A percentile compares a stretch with the other conserved stretches of the same genome.
These are phyloP conservation scores for Leishmania aethiopica DNA, from an alignment of 208 protist species.

Conservation along the genomic window DNA sequence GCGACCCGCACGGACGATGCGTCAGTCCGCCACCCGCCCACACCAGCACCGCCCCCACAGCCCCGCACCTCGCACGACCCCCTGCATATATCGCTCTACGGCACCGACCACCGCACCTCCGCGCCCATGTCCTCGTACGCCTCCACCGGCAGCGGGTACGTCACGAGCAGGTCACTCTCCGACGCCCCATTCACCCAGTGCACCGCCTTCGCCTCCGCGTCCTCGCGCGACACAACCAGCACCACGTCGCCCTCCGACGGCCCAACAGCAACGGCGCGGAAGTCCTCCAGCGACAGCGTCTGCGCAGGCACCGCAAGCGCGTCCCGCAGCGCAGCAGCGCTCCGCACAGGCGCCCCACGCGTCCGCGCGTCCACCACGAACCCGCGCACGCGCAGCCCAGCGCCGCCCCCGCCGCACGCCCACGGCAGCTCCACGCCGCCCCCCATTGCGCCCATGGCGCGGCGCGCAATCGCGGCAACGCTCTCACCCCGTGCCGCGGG, in stretches of 20 bases:
- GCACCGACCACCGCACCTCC: slow-evolving; percentile 23
- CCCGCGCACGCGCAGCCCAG: slow-evolving; percentile 31
- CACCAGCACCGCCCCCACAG: background rate
- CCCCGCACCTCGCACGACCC: slow-evolving; percentile 14
- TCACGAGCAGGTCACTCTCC: slow-evolving; percentile 54
- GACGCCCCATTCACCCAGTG: slow-evolving; percentile 53
- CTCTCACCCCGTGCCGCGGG: background rate
- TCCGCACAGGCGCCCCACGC: slow-evolving; percentile 3
- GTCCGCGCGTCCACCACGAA: slow-evolving; percentile 39
- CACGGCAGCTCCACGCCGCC: slow-evolving; percentile 19
- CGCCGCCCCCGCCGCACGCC: slow-evolving; percentile 17
- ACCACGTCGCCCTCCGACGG: slow-evolving; percentile 23
- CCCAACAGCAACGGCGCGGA: slow-evolving; percentile 32
- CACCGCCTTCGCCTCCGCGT: slow-evolving; percentile 37
- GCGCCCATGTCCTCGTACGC: slow-evolving; percentile 47
- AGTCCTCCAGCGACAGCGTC: slow-evolving; percentile 64
- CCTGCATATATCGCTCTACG: background rate
- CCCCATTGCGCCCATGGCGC: background rate
- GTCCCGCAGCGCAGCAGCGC: background rate
- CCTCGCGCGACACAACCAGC: slow-evolving; percentile 37
- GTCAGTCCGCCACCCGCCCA: too few relatives aligned
- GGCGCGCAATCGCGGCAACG: background rate
- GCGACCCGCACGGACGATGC: too few relatives aligned
- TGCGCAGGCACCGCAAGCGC: slow-evolving; percentile 48
- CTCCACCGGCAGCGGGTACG: slow-evolving; percentile 42